Evolutionary conservation across 2,329 filamentous ascomycete species (phyloP), one percentile per base, ranked within the genome.

Genomic region (Xylariaceae sp.): DNA sequence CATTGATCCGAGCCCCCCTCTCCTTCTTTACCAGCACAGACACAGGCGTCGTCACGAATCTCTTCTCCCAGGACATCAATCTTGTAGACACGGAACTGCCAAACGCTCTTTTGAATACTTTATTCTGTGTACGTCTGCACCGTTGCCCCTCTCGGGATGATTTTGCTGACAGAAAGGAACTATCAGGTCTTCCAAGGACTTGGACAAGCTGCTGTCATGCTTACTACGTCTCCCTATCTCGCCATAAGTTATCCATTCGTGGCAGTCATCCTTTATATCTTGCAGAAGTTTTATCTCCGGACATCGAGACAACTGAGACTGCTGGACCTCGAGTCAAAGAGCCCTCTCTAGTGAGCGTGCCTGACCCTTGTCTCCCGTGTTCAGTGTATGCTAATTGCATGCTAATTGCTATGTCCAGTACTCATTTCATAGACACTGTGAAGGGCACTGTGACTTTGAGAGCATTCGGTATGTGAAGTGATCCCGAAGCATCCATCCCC

Each of bases 251-350:
- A 72, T 36, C 70, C 70, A 0, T 55, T 67, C 12, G 52, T 70
- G 0, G 47, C 65, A 7, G 48, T 54, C 3, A 46, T 62, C 2
- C 43, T 71, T 5, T 74, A 68, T 38, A 34, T 61, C 3, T 52
- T 74, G 4, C 69, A 73, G 43, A 69, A 65, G 33, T 57, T 70
- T 33, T 75, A 76, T 49, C 58, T 75, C n/a, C 62, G 66, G 2
- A 75, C 70, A 2, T 73, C 69, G 2, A 64, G 70, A 3, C 72
- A 74, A 47, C 51, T 76, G 6, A 64, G 71, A 41, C 59, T 70
- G 29, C 51, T 76, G 26, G 71, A 74, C 27, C 57, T 75, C 6
- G 71, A 75, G 49, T 62, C 66, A 1, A 71, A 73, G 32, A 64
- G 67, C 1, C 69, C 69, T 2, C 55, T 74, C 1, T 73, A 68